Evolutionary conservation across 1,284 basidiomycete genomes (phyloP).

Genomic region (Somion occarium): DNA sequence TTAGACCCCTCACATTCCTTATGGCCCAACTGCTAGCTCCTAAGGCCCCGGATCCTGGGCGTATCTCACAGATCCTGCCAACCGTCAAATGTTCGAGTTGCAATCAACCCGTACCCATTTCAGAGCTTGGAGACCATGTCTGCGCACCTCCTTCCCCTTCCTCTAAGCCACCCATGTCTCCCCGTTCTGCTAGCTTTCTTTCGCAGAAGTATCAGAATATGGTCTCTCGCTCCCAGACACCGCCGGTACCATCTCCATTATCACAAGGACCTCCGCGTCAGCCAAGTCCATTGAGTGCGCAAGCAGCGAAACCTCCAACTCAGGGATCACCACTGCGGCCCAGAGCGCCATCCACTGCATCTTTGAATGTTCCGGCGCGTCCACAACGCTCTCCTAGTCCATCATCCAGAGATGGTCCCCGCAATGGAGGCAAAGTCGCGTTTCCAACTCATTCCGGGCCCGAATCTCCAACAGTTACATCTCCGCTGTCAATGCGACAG

Average conservation of each 20-base stretch:
- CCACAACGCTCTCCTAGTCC: neutral
- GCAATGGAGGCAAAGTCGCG: slow-evolving; percentile 9
- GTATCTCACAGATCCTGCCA: slow-evolving; percentile 76
- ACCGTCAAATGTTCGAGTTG: slow-evolving; percentile 82
- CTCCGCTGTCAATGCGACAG: slow-evolving; percentile 3
- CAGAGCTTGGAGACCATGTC: slow-evolving; percentile 69
- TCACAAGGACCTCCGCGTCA: slow-evolving; percentile 14
- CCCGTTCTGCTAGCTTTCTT: slow-evolving; percentile 29
- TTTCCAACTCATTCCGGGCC: slow-evolving; percentile 11
- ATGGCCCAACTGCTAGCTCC: slow-evolving; percentile 42
- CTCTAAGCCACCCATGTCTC: slow-evolving; percentile 28
- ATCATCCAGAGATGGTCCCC: neutral
- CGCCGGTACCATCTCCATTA: neutral
- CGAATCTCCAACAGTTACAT: slow-evolving; percentile 7
- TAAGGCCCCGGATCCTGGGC: slow-evolving; percentile 24
- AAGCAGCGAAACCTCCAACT: neutral
- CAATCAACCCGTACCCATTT: slow-evolving; percentile 59
- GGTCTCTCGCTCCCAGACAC: slow-evolving; percentile 12
- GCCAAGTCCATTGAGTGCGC: slow-evolving; percentile 1
- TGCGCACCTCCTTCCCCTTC: slow-evolving; percentile 50
- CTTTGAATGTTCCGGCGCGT: neutral
- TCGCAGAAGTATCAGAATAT: slow-evolving; percentile 25
- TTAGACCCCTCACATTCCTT: slow-evolving; percentile 17
- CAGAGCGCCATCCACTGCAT: slow-evolving; percentile 11
- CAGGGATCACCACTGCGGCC: slow-evolving; percentile 13